Evolutionary conservation across 768 basidiomycete genomes (phyloP).

Genomic region (Suillus subluteus): DNA sequence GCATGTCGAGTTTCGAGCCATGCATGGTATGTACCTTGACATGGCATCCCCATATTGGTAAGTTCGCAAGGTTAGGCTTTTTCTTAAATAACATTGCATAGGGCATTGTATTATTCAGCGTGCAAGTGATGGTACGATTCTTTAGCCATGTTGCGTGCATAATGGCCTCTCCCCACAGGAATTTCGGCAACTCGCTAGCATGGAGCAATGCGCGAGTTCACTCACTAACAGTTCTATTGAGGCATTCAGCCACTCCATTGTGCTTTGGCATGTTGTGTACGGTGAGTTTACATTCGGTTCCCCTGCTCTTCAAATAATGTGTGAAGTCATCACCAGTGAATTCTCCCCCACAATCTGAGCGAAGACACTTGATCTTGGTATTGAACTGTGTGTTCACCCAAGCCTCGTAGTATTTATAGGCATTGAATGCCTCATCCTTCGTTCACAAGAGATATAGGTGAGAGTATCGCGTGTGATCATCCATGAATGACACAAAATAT

Average conservation of each 20-base stretch:
- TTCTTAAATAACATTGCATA: conserved; percentile 16
- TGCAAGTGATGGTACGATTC: conserved; percentile 35
- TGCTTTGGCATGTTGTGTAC: conserved; percentile 46
- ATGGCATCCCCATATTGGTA: background rate
- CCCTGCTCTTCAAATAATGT: conserved; percentile 34
- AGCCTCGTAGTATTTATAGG: conserved; percentile 13
- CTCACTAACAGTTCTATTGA: conserved; percentile 42
- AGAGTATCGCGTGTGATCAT: no score
- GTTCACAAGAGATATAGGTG: no score
- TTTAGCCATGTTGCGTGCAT: conserved; percentile 31
- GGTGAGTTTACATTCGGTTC: conserved; percentile 43
- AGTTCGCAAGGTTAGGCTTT: conserved; percentile 19
- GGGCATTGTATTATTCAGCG: conserved; percentile 26
- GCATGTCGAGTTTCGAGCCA: no score
- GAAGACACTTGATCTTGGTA: conserved; percentile 35
- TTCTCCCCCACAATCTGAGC: conserved; percentile 48
- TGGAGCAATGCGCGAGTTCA: conserved; percentile 39
- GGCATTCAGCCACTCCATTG: conserved; percentile 47
- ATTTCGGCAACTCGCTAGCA: conserved; percentile 35
- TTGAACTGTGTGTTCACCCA: conserved; percentile 36
- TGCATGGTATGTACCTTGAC: no score
- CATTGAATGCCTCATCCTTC: no score
- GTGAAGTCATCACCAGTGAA: conserved; percentile 42
- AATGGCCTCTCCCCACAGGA: conserved; percentile 43
- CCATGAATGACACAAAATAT: no score